Conservation (phyloP, 306 rosid species). For the Quercus alba region DNA sequence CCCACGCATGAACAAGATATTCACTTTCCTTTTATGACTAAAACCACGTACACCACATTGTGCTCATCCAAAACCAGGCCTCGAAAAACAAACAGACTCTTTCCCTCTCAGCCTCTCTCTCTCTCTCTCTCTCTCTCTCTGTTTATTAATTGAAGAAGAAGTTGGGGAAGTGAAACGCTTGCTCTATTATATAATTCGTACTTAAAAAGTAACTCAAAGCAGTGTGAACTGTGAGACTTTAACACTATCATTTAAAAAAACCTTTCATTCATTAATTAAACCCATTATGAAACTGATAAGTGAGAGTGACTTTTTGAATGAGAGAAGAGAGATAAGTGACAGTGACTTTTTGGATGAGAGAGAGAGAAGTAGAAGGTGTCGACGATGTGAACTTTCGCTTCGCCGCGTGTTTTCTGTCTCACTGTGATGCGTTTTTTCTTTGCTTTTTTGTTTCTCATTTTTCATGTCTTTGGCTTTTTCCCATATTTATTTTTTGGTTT, state of each 20-base stretch:
- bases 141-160: neutral
- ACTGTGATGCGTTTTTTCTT: neutral
- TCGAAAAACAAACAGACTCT: neutral
- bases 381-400: slow-evolving; percentile 25
- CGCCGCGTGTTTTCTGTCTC: slow-evolving; percentile 62
- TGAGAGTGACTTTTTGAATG: neutral
- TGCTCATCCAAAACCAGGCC: neutral
- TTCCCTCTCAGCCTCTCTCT: neutral
- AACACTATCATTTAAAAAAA: neutral
- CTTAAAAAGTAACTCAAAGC: neutral
- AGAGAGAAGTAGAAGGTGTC: slow-evolving; percentile 17
- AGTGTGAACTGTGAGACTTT: neutral
- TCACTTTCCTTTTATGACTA: slow-evolving; percentile 10
- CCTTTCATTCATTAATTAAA: neutral
- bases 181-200: slow-evolving; percentile 5
- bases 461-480: too few species aligned
- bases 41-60: slow-evolving; percentile 20
- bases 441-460: neutral
- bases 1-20: neutral
- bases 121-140: neutral
- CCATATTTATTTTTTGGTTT: too few species aligned
- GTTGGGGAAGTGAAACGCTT: neutral
- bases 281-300: neutral
- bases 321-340: neutral
- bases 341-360: neutral